Conservation (phyloP, 352 stramenopile genomes). For the Phytophthora tentaculata region DNA sequence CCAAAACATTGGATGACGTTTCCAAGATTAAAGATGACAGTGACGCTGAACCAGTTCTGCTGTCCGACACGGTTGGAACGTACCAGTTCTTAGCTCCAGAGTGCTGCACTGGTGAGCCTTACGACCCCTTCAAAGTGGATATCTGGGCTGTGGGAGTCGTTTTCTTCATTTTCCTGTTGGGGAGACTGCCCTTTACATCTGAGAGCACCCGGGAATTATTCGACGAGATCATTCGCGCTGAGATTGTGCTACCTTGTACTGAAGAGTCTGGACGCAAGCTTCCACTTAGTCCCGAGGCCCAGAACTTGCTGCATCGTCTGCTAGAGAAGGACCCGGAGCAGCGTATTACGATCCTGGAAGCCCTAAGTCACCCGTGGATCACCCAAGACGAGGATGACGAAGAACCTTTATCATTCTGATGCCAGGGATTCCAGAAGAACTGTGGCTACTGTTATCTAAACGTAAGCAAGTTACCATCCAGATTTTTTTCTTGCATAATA, state of each 20-base stretch:
- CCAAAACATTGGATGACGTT: not conserved
- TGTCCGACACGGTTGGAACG: slow-evolving; percentile 89
- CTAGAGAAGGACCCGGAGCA: slow-evolving; percentile 55
- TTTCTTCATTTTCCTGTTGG: slow-evolving; percentile 89
- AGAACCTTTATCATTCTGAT: slow-evolving; percentile 75
- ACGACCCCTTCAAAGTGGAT: slow-evolving; percentile 85
- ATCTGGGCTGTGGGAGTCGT: slow-evolving; percentile 88
- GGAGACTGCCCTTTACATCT: slow-evolving; percentile 79
- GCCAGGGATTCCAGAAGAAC: too few species aligned
- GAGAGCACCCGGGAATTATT: slow-evolving; percentile 80
- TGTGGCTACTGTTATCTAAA: not conserved
- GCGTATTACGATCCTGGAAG: slow-evolving; percentile 61
- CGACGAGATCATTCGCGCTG: slow-evolving; percentile 69
- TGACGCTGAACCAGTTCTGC: slow-evolving; percentile 22
- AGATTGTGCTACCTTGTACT: slow-evolving; percentile 40
- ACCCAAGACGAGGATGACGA: slow-evolving; percentile 45
- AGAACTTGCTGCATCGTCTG: slow-evolving; percentile 58
- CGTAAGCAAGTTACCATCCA: not conserved
- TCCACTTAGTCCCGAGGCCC: slow-evolving; percentile 36
- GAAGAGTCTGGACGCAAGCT: slow-evolving; percentile 15
- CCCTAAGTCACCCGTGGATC: slow-evolving; percentile 73
- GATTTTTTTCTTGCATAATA: too few species aligned
- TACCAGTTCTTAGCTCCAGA: slow-evolving; percentile 92
- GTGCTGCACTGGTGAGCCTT: slow-evolving; percentile 82
- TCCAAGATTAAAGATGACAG: not conserved